Conservation (phyloP, 495 filamentous ascomycete species). For the Aspergillus baeticus region DNA sequence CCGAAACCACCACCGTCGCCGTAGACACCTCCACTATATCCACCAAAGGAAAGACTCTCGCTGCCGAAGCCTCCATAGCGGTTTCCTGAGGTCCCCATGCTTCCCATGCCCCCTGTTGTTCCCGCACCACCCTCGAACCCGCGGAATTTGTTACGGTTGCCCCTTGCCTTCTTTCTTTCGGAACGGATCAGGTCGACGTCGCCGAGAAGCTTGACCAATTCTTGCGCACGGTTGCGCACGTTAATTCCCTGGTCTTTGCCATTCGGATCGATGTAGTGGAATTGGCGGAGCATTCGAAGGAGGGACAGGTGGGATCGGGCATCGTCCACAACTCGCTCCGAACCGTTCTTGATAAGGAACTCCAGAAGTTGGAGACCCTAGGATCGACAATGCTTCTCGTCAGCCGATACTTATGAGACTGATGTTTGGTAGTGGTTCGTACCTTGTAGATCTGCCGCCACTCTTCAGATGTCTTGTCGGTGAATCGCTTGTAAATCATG, state of each 20-base stretch:
- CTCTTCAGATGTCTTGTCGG: slow-evolving; percentile 96
- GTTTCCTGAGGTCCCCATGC: slow-evolving; percentile 43
- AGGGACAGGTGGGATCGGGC: slow-evolving; percentile 91
- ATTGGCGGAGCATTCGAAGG: slow-evolving; percentile 97
- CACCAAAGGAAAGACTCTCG: slow-evolving; percentile 69
- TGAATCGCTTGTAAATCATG: slow-evolving; percentile 99
- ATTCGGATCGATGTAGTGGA: slow-evolving; percentile 94
- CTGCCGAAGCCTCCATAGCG: slow-evolving; percentile 91
- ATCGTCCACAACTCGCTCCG: slow-evolving; percentile 96
- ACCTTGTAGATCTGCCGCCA: slow-evolving; percentile 99
- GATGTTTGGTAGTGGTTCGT: background rate
- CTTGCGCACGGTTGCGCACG: slow-evolving; percentile 93
- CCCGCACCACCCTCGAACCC: slow-evolving; percentile 80
- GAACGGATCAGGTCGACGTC: slow-evolving; percentile 92
- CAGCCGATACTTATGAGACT: background rate
- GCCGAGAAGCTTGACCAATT: slow-evolving; percentile 85
- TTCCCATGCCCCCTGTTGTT: slow-evolving; percentile 53
- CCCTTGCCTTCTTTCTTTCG: slow-evolving; percentile 90
- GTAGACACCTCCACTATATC: slow-evolving; percentile 83
- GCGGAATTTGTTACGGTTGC: slow-evolving; percentile 89
- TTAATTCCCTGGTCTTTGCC: slow-evolving; percentile 99
- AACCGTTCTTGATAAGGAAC: slow-evolving; percentile 97
- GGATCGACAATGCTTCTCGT: background rate
- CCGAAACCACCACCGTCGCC: slow-evolving; percentile 90
- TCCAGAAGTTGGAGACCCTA: slow-evolving; percentile 91